phyloP scores from a whole-genome alignment of 192 early-diverging fungal genomes.

The Gryganskiella cystojenkinii region DNA sequence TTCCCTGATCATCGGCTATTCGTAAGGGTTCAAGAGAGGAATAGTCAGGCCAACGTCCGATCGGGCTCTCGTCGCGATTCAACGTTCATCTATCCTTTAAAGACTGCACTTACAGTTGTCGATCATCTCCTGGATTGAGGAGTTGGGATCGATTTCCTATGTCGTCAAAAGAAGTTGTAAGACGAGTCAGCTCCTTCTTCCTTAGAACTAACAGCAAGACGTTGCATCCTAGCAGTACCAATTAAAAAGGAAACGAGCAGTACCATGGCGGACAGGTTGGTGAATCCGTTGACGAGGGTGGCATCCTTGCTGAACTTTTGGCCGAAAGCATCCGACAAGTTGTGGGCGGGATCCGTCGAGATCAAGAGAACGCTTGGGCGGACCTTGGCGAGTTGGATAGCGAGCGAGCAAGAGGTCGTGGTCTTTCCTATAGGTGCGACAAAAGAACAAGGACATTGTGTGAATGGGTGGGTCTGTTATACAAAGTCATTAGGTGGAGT shows the following conservation, averaged over 20 bases:
- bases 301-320: constrained; percentile 99
- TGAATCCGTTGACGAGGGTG: constrained; percentile 93
- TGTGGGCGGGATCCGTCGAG: constrained; percentile 99
- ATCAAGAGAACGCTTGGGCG: constrained; percentile 96
- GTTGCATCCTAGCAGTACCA: constrained; percentile 6
- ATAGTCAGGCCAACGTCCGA: no score
- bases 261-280: constrained; percentile 97
- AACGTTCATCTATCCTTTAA: no score
- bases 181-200: no score
- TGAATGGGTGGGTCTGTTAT: no score
- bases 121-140: constrained; percentile 99
- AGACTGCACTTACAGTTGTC: constrained; percentile 88
- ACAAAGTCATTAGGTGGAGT: neutral
- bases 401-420: constrained; percentile 87
- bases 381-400: constrained; percentile 89
- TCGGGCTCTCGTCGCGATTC: no score
- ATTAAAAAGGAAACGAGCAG: neutral
- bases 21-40: neutral
- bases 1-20: constrained; percentile 70
- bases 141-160: constrained; percentile 98
- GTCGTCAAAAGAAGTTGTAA: no score
- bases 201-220: neutral
- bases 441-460: neutral
- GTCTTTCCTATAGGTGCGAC: constrained; percentile 66
- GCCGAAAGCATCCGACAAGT: constrained; percentile 98